Conservation (phyloP, 202 grass and related monocot genomes). For the Zizania palustris region DNA sequence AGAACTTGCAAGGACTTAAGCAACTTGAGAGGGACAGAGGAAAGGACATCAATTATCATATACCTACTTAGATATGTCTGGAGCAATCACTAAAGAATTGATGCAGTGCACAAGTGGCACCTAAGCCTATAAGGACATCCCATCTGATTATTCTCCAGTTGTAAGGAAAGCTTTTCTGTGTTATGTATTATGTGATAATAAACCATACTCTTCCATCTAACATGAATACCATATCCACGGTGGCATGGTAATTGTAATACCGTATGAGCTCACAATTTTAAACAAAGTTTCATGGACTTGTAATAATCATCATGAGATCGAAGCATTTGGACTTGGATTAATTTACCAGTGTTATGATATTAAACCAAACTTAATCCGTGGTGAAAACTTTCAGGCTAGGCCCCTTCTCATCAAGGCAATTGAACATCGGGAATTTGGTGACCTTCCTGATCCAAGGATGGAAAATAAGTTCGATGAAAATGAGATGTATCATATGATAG, state of each 20-base stretch:
- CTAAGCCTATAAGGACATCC: conserved; percentile 19
- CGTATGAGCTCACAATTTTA: not conserved
- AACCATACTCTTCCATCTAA: conserved; percentile 7
- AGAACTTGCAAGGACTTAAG: conserved; percentile 38
- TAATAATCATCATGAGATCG: not conserved
- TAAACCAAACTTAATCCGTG: conserved; percentile 23
- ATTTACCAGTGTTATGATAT: not conserved
- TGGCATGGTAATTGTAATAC: no score
- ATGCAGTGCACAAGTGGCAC: conserved; percentile 4
- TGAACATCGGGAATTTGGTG: conserved; percentile 65
- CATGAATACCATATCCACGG: not conserved
- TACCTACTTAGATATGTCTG: conserved; percentile 13
- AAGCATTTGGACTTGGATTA: not conserved
- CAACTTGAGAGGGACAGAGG: conserved; percentile 22
- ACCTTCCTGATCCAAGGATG: conserved; percentile 78
- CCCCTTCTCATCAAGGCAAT: conserved; percentile 71
- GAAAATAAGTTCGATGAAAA: conserved; percentile 70
- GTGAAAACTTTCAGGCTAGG: conserved; percentile 63
- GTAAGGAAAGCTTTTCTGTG: not conserved
- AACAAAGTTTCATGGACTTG: not conserved
- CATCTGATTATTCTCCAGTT: not conserved
- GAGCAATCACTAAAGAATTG: conserved; percentile 30
- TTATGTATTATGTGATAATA: not conserved
- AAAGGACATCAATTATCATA: conserved; percentile 32
- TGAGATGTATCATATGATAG: conserved; percentile 87